Evolutionary conservation across 2,329 filamentous ascomycete species (phyloP), one percentile per base, ranked within the genome.

Genomic region (Pyrenophora teres): DNA sequence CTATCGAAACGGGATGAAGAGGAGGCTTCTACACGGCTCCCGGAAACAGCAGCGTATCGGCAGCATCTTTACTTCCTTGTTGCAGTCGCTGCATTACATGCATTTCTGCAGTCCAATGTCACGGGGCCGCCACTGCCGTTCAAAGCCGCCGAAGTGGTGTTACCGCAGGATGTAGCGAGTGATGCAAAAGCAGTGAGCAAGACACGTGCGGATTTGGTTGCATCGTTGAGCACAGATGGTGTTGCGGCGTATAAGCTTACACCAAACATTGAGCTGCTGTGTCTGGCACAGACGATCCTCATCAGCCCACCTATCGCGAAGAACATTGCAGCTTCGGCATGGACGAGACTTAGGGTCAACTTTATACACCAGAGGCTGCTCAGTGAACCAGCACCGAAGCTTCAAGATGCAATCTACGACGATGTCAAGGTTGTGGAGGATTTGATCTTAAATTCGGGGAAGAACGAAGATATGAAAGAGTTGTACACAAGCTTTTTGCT

Each of bases 41-140:
- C 59, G 41, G 69, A 75, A 52, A 72, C 68, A 13, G 56, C 69
- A 23, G 63, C 67, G n/a, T 76, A 77, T 52, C 72, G 66, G 16
- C 75, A 76, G 50, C 64, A 75, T 48, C 57, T 77, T 2, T 70
- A 76, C 39, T 76, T 85, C 46, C 76, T 83, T 38, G 77, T 88
- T 30, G 89, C 85, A 8, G 76, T 90, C 40, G 86, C 88, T 1
- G 83, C 87, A 1, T 80, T 96, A 9, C 83, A 90, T 66, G 84
- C 87, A 9, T 97, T 96, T 69, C 74, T 96, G 13, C 92, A 97
- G 71, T 85, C 86, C 1, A 96, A 91, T 69, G 89, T 95, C 46
- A 96, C 92, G 3, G 92, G 92, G 0, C 92, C 92, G 1, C 87
- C 91, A 0, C 77, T 96, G n/a, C 76, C 79, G 0, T 87, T 85